These are phyloP conservation scores for Penicillium canariense DNA, from an alignment of 495 filamentous ascomycete species.

Conservation along the genomic window DNA sequence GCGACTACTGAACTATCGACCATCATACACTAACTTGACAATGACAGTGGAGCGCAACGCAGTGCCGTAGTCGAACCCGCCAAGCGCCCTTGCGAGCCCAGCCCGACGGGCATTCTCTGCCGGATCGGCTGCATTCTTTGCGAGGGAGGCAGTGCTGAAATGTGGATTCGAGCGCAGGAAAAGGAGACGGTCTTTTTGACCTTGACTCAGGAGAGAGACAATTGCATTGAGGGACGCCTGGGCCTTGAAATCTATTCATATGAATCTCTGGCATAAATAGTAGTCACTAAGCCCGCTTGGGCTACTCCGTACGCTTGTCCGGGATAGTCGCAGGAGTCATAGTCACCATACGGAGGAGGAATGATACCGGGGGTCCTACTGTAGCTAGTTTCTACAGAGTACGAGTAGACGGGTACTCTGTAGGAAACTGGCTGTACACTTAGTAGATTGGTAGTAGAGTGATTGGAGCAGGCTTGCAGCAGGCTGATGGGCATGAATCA, in stretches of 20 bases:
- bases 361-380: too few species aligned
- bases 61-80: not conserved
- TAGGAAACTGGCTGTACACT: too few species aligned
- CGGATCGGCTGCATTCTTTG: slow-evolving; percentile 20
- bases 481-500: not conserved
- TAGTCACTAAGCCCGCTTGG: not conserved
- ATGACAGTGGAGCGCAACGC: not conserved
- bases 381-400: too few species aligned
- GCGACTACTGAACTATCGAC: not conserved
- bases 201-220: not conserved
- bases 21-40: not conserved
- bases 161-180: slow-evolving; percentile 11
- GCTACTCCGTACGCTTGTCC: not conserved
- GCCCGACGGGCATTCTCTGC: slow-evolving; percentile 8
- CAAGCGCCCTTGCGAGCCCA: slow-evolving; percentile 9
- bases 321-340: too few species aligned
- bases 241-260: too few species aligned
- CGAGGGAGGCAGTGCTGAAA: slow-evolving; percentile 20
- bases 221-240: not conserved
- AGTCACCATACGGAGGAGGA: too few species aligned
- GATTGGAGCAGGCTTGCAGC: too few species aligned
- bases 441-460: too few species aligned
- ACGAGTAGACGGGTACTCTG: too few species aligned
- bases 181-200: not conserved
- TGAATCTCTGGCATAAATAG: not conserved